Evolutionary conservation across 139 green algal genomes (phyloP).

Genomic region (Haematococcus lacustris): DNA sequence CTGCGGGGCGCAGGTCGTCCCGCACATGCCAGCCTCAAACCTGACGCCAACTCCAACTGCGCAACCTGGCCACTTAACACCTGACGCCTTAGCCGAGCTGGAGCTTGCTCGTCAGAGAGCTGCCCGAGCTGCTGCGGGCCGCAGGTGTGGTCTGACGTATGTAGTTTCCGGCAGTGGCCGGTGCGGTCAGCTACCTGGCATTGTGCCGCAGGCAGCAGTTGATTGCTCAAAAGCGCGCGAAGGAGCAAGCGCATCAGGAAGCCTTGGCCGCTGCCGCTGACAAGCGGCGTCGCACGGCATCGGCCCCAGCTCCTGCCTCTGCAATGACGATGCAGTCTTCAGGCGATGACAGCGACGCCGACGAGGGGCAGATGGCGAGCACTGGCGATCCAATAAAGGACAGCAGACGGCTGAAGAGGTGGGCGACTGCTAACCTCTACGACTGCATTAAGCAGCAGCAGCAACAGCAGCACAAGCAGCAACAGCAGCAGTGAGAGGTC

Average conservation of each 20-base stretch:
- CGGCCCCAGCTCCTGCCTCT: slow-evolving; percentile 3
- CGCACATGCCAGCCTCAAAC: background rate
- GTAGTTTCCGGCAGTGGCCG: background rate
- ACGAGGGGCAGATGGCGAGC: slow-evolving; percentile 11
- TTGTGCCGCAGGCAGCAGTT: background rate
- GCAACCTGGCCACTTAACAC: background rate
- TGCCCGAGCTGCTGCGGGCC: slow-evolving; percentile 28
- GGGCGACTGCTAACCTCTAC: background rate
- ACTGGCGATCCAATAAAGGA: slow-evolving; percentile 17
- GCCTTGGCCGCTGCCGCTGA: background rate
- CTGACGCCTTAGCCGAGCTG: slow-evolving; percentile 28
- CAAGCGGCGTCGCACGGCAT: background rate
- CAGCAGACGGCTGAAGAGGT: slow-evolving; percentile 21
- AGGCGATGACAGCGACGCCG: slow-evolving; percentile 10
- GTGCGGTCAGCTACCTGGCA: background rate
- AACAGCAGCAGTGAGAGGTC: background rate
- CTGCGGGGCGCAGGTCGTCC: background rate
- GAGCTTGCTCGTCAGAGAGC: slow-evolving; percentile 30
- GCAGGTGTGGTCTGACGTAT: background rate
- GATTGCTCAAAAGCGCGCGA: slow-evolving; percentile 7
- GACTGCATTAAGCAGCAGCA: background rate
- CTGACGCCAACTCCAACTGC: background rate
- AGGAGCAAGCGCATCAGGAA: background rate
- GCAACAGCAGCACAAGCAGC: background rate
- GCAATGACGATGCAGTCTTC: slow-evolving; percentile 13